Evolutionary conservation across 345 rosid species (phyloP), one percentile per base, ranked within the genome.

Genomic region (Trapa incisa): DNA sequence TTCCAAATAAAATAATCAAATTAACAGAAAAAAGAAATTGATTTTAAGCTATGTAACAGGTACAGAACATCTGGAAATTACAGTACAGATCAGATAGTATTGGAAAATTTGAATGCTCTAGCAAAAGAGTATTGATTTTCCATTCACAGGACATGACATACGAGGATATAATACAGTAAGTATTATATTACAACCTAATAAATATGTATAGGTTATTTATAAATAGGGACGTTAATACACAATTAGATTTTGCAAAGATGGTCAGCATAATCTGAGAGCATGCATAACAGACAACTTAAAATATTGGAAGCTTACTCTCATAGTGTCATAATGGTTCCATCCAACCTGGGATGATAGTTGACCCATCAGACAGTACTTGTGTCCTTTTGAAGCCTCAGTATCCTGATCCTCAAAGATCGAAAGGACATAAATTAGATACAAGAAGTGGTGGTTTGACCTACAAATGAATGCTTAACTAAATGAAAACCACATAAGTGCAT

Each of bases 321-420:
- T 89, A 66, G 86, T 89, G 58, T 89, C 97, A 65, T 87, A 87
- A 64, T 87, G 85, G 79, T 91, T 91, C 96, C 96, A 91, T 37
- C 96, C 90, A 67, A 91, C 96, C 71, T 87, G 86, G 8, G 92
- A 83, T 47, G 98, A 87, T 2, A 92, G 75, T 53, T 75, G 77
- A 4, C 96, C 94, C 80, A 89, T 69, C 76, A 87, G 75, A 77
- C 96, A 89, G 76, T 85, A 86, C 64, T 87, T 88, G 77, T 88
- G 97, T 12, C 97, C 96, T 70, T 76, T 81, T 85, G 91, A 56
- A 91, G 97, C 83, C 96, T 91, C 92, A 89, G 79, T 4, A 91
- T 94, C 94, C 97, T 91, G 56, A 57, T 6, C 5, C 0, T 39
- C 61, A n/a, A 54, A 37, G 35, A 54, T 16, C 2, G 6, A 67